Percentiles rank a stretch among this genome's conserved stretches.
phyloP scores from a whole-genome alignment of 306 rosid genomes.

The Castanopsis chinensis region DNA sequence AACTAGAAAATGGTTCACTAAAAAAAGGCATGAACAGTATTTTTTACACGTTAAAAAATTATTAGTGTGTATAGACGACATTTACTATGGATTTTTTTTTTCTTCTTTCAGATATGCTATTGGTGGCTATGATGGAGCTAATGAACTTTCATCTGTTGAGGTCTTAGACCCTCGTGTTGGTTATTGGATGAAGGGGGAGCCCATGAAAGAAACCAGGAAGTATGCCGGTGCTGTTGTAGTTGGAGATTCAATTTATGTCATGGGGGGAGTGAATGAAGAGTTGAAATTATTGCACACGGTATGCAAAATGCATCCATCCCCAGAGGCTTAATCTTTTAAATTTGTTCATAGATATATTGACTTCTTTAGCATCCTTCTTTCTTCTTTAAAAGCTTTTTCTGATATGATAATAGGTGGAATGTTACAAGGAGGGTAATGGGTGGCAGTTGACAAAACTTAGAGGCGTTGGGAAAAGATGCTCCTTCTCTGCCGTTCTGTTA shows the following conservation, averaged over 20 bases:
- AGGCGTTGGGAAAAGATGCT: constrained; percentile 43
- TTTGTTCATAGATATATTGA: neutral
- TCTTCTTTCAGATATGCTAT: constrained; percentile 38
- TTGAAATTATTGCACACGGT: constrained; percentile 26
- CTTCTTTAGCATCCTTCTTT: neutral
- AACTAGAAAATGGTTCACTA: neutral
- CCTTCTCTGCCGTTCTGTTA: constrained; percentile 37
- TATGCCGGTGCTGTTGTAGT: constrained; percentile 27
- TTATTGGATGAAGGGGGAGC: constrained; percentile 34
- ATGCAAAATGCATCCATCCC: neutral
- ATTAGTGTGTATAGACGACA: neutral
- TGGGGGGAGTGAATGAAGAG: constrained; percentile 34
- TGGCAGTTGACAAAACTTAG: constrained; percentile 33
- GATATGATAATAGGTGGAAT: constrained; percentile 37
- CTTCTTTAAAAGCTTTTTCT: neutral
- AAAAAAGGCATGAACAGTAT: neutral
- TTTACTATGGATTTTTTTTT: neutral
- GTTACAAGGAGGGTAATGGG: constrained; percentile 39
- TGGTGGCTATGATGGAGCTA: constrained; percentile 40
- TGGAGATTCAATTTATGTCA: constrained; percentile 36
- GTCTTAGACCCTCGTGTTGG: constrained; percentile 40
- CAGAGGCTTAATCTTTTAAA: neutral
- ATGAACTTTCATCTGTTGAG: constrained; percentile 38
- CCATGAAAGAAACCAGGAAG: constrained; percentile 35
- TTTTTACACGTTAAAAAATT: too few species aligned